Evolutionary conservation across 2,329 filamentous ascomycete genomes (phyloP), one percentile per base, ranked within the genome.

Genomic region (Colletotrichum godetiae): DNA sequence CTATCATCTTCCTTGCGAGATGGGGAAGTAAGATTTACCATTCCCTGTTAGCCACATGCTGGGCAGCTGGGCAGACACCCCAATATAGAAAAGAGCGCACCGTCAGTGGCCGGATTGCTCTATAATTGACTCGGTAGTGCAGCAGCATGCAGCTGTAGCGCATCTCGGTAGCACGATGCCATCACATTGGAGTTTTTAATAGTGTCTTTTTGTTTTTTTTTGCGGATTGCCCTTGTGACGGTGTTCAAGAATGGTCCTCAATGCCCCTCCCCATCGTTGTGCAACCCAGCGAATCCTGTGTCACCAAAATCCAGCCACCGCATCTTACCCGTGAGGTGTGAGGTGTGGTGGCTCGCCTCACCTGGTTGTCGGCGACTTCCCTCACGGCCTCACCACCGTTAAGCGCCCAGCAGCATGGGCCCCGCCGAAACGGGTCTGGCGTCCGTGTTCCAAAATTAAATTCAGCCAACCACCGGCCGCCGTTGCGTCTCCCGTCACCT

Each of bases 341-440:
- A 42, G 37, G 37, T 42, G 37, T 42, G 37, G 37, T 42, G 37
- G 42, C 56, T 53, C 37, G 42, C 67, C 57, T 66, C 67, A 55
- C 31, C 61, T 70, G 15, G 22, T 66, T 7, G 22, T 60, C 12
- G 33, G 58, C 59, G 35, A 19, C 31, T 49, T 24, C 49, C 27
- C 27, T n/a, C 60, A 11, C 55, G 19, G 55, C 27, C 27, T n/a
- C 60, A 11, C 55, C 22, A 59, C 69, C 62, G 55, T 72, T 68
- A 74, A 74, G 73, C 73, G 73, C 73, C 73, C 73, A 60, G 59
- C 61, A 65, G 33, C 60, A 68, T 68, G 59, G 64, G 29, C 56
- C 60, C 61, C 61, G 35, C 73, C 69, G 55, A 59, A 68, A 73
- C 35, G 24, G 69, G 69, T 37, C 59, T 74, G 61, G 73, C 64